Evolutionary conservation across 208 protist genomes (phyloP).

Genomic region (Acanthamoeba sp.): DNA sequence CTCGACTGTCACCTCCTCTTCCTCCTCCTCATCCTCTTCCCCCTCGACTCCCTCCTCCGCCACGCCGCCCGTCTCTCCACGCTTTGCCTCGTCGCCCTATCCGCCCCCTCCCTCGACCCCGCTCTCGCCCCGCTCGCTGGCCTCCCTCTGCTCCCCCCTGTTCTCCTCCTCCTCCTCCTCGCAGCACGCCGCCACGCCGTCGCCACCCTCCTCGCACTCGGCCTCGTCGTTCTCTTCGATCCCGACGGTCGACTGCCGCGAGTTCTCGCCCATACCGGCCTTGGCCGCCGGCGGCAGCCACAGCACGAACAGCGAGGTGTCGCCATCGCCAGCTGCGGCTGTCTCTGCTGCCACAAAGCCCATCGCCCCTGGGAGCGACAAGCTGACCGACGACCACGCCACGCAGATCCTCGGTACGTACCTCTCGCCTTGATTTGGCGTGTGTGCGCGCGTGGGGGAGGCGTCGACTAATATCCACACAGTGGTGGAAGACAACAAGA

Average conservation of each 20-base stretch:
- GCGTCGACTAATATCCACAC: background rate
- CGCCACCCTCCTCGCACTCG: conserved; percentile 6
- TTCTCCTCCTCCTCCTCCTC: background rate
- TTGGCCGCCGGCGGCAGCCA: background rate
- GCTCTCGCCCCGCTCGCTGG: background rate
- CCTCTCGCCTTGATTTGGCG: too few species aligned
- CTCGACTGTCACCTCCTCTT: too few species aligned
- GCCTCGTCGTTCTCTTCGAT: background rate
- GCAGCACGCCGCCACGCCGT: background rate
- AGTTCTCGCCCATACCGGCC: background rate
- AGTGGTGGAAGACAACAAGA: conserved; percentile 63
- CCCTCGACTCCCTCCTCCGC: background rate
- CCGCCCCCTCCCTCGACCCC: background rate
- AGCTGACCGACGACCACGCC: too few species aligned
- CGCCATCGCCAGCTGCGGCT: too few species aligned
- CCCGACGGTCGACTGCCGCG: too few species aligned
- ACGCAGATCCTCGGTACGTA: too few species aligned
- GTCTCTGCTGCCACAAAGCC: too few species aligned
- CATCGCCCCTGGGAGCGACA: too few species aligned
- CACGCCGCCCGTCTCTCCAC: background rate
- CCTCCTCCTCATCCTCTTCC: background rate
- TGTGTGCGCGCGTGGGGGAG: too few species aligned
- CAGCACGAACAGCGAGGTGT: too few species aligned
- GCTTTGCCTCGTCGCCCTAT: background rate
- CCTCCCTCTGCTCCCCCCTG: background rate